Base-by-base conservation (phyloP, 108 stramenopile species). In the Cyclotella distinguenda region DNA sequence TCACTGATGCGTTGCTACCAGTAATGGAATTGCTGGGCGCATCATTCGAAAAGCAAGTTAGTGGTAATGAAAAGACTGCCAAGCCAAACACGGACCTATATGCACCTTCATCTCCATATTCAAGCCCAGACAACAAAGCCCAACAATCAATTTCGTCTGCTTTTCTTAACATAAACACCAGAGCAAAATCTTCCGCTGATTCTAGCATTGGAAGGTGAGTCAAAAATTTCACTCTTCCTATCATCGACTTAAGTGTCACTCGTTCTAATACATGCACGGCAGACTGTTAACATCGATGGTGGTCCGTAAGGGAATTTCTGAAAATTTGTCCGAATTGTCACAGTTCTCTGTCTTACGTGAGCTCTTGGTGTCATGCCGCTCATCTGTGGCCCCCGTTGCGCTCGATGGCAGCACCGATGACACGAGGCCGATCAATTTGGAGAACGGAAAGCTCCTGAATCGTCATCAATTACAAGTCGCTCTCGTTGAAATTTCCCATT, bases 401-500 rank as follows among this genome's bases (percentile, higher is more conserved):
- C 33, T 56, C 18, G 74, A 63, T 30, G 75, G 65, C 7, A 70
- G 65, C 5, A 34, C n/a, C 11, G 71, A 62, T 47, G 1, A 62
- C 18, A 43, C 34, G 12, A 46, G 51, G 30, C 18, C 73, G 61
- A 48, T 15, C 22, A 67, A 79, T 38, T 21, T 31, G 2, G 68
- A 80, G 25, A 40, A 49, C 31, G 64, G 51, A 46, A 58, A 59
- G 23, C 30, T 61, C 25, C 65, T 84, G 21, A 88, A 89, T 60
- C 58, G 72, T 13, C 72, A 84, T 68, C 93, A 94, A 58, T 34
- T 89, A 22, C 93, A 94, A 70, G 84, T 90, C 23, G 77, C 80
- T 12, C 66, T 94, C 23, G 63, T 89, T 71, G 93, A 94, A 83
- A 87, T 87, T 9, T 88, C 87, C 10, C 87, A 94, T 60, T 49